Base-by-base conservation (phyloP, 345 rosid genomes). In the Dipteronia sinensis region DNA sequence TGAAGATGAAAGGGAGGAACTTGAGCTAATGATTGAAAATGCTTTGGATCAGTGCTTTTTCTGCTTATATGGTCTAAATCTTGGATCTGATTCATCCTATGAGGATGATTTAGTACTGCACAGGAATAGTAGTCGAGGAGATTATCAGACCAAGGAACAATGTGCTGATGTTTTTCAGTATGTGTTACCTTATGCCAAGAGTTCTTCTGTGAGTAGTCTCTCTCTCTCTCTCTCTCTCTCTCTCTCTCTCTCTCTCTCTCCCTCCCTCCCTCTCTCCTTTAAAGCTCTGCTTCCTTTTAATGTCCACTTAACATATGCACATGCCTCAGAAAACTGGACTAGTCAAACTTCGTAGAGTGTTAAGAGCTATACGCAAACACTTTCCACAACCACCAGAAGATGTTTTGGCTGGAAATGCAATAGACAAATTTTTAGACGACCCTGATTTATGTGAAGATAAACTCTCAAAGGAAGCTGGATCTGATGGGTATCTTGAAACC, bases 81-180 rank as follows among this genome's bases (percentile, higher is more conserved):
- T 96, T 81, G 90, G 97, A 88, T 90, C 89, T 56, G 98, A 96
- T 84, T 86, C 97, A 69, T 89, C 95, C 44, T 88, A 88, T 77
- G 98, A 96, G 67, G 99, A 90, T 85, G 97, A 96, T 80, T 88
- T 96, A 82, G 97, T 89, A 73, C 81, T 80, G 80, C 99, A 96
- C 89, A 91, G 82, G 83, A 96, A 89, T 88, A 87, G 93, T 65
- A 92, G 97, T 83, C 91, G 94, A 44, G 99, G 97, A 85, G 99
- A 94, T 76, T 92, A 96, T 81, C 99, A 96, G 84, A 92, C 98
- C 31, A 96, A 96, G 85, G 98, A 94, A 82, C 99, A 92, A 79
- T 90, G 98, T 80, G 98, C 93, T 72, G 99, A 94, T 87, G 99
- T 96, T 85, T 96, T 96, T 75, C 98, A 96, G 83, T 96, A 94